phyloP scores from a whole-genome alignment of 192 early-diverging fungal genomes.

The Linnemannia elongata region DNA sequence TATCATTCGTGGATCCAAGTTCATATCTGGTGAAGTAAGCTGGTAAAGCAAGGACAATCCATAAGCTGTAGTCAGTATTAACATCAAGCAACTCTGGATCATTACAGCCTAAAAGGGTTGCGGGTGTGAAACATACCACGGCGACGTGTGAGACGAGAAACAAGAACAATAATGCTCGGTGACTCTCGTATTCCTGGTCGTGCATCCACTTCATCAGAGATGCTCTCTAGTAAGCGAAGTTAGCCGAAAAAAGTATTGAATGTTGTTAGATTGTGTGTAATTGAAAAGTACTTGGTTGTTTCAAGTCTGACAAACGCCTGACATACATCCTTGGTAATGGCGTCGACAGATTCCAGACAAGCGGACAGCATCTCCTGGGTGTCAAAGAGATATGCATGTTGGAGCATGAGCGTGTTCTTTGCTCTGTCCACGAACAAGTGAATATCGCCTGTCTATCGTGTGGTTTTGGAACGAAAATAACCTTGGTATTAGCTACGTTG shows the following conservation, averaged over 20 bases:
- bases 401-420: conserved; percentile 36
- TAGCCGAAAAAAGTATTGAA: background rate
- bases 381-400: conserved; percentile 40
- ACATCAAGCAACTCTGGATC: background rate
- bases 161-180: conserved; percentile 42
- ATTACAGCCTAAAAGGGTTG: background rate
- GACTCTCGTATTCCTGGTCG: conserved; percentile 48
- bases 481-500: background rate
- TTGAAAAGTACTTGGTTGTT: background rate
- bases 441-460: conserved; percentile 42
- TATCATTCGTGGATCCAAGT: conserved; percentile 31
- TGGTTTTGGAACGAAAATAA: background rate
- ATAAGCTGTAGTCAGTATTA: background rate
- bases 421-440: conserved; percentile 23
- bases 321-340: conserved; percentile 35
- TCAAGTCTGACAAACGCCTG: background rate
- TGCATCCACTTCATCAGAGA: conserved; percentile 49
- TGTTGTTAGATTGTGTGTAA: background rate
- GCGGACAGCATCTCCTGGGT: conserved; percentile 34
- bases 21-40: conserved; percentile 45
- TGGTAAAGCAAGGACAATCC: background rate
- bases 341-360: conserved; percentile 28
- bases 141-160: conserved; percentile 45
- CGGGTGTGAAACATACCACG: conserved; percentile 21
- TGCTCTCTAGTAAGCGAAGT: conserved; percentile 8